Evolutionary conservation across 1,284 basidiomycete species (phyloP).

Genomic region (Ceratobasidium sp.): DNA sequence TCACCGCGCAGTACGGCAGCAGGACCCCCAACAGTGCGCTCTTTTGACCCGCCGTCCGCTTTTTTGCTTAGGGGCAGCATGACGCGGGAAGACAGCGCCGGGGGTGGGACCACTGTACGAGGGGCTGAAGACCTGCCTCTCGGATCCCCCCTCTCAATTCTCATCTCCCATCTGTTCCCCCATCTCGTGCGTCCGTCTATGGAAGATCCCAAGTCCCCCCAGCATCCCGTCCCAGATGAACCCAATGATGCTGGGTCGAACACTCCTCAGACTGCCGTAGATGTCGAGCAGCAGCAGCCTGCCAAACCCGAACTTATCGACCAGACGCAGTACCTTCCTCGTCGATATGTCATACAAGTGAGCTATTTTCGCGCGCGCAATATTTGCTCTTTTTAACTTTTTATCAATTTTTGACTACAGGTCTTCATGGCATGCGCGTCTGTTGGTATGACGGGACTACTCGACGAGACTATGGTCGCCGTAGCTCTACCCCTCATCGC

Average conservation of each 20-base stretch:
- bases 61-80: neutral
- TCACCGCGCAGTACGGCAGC: neutral
- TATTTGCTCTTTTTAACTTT: neutral
- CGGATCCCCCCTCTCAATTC: neutral
- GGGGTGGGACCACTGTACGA: neutral
- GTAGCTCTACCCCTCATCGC: constrained; percentile 61
- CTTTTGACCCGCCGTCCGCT: neutral
- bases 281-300: constrained; percentile 19
- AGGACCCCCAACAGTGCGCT: constrained; percentile 18
- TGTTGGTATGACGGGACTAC: constrained; percentile 36
- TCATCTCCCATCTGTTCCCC: neutral
- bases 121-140: neutral
- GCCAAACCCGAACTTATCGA: neutral
- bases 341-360: constrained; percentile 22
- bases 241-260: neutral
- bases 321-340: constrained; percentile 20
- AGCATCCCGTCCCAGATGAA: neutral
- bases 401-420: neutral
- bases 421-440: constrained; percentile 32
- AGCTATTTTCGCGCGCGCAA: constrained; percentile 10
- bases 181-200: neutral
- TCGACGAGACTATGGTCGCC: constrained; percentile 57
- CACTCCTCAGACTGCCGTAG: neutral
- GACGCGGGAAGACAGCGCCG: neutral
- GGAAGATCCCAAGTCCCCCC: no score